Percentiles rank a stretch among this genome's conserved stretches.
phyloP scores from a whole-genome alignment of 2,329 filamentous ascomycete genomes.

The Dothideomycetidae sp. region DNA sequence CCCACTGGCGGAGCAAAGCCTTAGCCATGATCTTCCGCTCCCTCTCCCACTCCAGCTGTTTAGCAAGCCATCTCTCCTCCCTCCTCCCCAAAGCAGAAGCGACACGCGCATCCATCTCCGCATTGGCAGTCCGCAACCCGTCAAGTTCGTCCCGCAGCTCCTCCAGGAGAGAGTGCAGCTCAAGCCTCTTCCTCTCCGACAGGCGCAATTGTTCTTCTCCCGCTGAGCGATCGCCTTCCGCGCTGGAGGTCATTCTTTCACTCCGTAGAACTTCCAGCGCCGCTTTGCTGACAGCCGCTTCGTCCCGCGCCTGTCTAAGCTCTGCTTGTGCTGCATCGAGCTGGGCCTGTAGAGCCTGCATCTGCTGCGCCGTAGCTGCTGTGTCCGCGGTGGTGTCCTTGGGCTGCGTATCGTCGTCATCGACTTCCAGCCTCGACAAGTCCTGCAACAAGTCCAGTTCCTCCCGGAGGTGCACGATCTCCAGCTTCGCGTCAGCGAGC shows the following conservation, averaged over 20 bases:
- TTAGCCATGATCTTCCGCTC: conserved; percentile 22
- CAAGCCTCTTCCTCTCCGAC: conserved; percentile 6
- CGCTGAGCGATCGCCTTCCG: conserved; percentile 13
- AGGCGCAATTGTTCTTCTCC: conserved; percentile 10
- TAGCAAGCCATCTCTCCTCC: conserved; percentile 2
- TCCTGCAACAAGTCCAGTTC: conserved; percentile 13
- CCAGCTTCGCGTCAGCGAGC: conserved; percentile 3
- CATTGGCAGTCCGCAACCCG: conserved; percentile 13
- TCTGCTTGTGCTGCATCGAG: conserved; percentile 2
- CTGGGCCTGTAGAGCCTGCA: conserved; percentile 2
- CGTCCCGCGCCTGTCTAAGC: background rate
- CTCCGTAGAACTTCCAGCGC: conserved; percentile 15
- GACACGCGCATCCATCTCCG: conserved; percentile 13
- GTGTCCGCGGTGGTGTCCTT: conserved; percentile 1
- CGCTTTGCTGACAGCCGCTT: background rate
- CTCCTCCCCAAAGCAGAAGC: conserved; percentile 4
- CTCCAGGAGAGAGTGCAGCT: conserved; percentile 2
- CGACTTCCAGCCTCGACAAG: conserved; percentile 4
- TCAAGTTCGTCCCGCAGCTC: conserved; percentile 13
- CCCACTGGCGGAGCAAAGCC: conserved; percentile 69
- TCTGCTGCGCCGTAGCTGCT: background rate
- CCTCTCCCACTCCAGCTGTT: conserved; percentile 14
- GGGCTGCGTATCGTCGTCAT: conserved; percentile 1
- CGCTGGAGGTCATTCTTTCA: conserved; percentile 11
- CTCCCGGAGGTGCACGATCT: conserved; percentile 10